A percentile compares a stretch with the other conserved stretches of the same genome.
Conservation (phyloP, 306 rosid species). For the Astragalus glycyphyllos region DNA sequence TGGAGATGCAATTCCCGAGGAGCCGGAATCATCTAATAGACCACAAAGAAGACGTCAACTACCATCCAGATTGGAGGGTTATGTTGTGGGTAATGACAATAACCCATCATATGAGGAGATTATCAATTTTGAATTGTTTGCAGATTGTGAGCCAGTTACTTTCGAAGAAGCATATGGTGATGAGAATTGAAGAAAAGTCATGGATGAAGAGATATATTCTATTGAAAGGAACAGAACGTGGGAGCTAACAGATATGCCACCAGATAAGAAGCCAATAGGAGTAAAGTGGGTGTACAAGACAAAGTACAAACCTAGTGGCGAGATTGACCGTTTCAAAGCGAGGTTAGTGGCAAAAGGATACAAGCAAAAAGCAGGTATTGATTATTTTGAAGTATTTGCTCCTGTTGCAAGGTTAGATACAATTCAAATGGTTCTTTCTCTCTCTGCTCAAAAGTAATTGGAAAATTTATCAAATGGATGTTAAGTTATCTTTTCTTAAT, state of each 20-base stretch:
- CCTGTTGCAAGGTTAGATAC: background rate
- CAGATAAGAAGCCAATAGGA: too few relatives aligned
- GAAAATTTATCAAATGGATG: background rate
- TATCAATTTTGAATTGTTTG: too few relatives aligned
- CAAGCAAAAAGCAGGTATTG: background rate
- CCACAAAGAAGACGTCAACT: background rate
- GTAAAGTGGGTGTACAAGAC: background rate
- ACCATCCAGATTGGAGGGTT: background rate
- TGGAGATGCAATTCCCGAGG: too few relatives aligned
- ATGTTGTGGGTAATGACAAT: background rate
- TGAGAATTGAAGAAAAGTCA: background rate
- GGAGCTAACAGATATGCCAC: background rate
- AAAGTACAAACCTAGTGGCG: background rate
- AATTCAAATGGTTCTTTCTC: background rate
- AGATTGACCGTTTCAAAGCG: background rate
- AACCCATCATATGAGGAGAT: too few relatives aligned
- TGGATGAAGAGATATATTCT: background rate
- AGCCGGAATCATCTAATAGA: too few relatives aligned
- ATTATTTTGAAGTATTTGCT: slow-evolving; percentile 1
- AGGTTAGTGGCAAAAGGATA: background rate
- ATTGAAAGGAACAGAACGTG: background rate
- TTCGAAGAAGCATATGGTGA: background rate
- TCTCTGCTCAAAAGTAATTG: background rate
- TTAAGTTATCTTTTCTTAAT: background rate
- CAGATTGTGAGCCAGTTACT: background rate